Percentiles rank a stretch among this genome's conserved stretches.
Conservation (phyloP, 768 basidiomycete genomes). For the Lactifluus pinguis region DNA sequence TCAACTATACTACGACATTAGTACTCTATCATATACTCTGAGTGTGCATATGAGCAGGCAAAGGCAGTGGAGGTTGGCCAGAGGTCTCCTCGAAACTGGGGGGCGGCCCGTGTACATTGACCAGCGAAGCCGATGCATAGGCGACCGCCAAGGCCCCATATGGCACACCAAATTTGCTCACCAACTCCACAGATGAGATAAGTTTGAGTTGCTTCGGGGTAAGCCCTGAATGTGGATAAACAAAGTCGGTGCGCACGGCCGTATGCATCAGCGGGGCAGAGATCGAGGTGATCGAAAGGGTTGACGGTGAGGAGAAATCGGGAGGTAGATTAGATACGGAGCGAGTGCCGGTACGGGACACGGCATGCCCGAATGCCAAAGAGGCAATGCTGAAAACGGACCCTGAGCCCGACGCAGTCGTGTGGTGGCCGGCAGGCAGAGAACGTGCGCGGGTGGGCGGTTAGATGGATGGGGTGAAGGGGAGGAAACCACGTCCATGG, state of each 20-base stretch:
- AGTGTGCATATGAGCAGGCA: too few relatives aligned
- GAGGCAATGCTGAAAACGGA: conserved; percentile 28
- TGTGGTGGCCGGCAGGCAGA: conserved; percentile 23
- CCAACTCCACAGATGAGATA: conserved; percentile 56
- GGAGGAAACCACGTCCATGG: too few relatives aligned
- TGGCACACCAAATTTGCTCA: conserved; percentile 65
- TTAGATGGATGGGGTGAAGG: conserved; percentile 9
- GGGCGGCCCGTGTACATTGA: conserved; percentile 35
- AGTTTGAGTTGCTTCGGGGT: conserved; percentile 58
- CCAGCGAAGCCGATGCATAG: conserved; percentile 41
- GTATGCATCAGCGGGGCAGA: conserved; percentile 73
- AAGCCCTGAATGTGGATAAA: conserved; percentile 52
- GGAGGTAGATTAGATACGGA: conserved; percentile 29
- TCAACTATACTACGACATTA: too few relatives aligned
- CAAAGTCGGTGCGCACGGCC: conserved; percentile 57
- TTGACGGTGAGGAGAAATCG: conserved; percentile 51
- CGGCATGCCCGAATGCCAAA: conserved; percentile 36
- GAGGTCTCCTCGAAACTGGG: conserved; percentile 46
- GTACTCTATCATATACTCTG: too few relatives aligned
- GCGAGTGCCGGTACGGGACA: conserved; percentile 40
- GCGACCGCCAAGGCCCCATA: conserved; percentile 63
- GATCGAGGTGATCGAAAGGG: conserved; percentile 65
- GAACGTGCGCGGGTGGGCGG: conserved; percentile 8
- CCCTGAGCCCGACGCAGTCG: conserved; percentile 30
- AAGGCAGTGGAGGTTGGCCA: too few relatives aligned